These are phyloP conservation scores for Monosporascus sp. DNA, from an alignment of 2,329 filamentous ascomycete genomes.

Conservation along the genomic window DNA sequence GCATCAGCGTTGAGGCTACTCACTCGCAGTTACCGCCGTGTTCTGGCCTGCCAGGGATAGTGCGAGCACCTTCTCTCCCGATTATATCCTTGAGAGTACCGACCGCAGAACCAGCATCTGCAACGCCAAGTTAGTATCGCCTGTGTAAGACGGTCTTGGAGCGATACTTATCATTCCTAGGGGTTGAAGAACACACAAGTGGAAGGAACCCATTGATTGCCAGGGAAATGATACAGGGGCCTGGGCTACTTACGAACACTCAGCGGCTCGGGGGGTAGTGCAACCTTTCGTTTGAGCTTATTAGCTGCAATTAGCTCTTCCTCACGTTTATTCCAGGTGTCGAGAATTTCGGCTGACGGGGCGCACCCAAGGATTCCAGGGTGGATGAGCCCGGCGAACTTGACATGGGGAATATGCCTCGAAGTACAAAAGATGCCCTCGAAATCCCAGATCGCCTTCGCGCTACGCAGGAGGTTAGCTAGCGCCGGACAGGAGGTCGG, in stretches of 20 bases:
- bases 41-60: constrained; percentile 78
- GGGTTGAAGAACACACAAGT: no score
- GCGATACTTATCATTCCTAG: no score
- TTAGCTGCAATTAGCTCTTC: constrained; percentile 68
- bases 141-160: no score
- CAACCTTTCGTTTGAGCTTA: constrained; percentile 64
- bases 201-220: no score
- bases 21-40: constrained; percentile 83
- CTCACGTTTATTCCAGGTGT: constrained; percentile 80
- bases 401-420: constrained; percentile 79
- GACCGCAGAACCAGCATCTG: constrained; percentile 59
- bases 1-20: constrained; percentile 3
- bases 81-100: constrained; percentile 59
- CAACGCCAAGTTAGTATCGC: not conserved
- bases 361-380: constrained; percentile 89
- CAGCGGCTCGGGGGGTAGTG: constrained; percentile 66
- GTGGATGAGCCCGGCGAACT: constrained; percentile 85
- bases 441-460: constrained; percentile 56
- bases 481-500: not conserved
- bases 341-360: constrained; percentile 70
- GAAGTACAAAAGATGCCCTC: constrained; percentile 56
- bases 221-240: no score
- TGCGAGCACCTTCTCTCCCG: constrained; percentile 73
- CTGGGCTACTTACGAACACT: constrained; percentile 43
- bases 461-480: constrained; percentile 19